Evolutionary conservation across 2,329 filamentous ascomycete genomes (phyloP).

Genomic region (Trichoderma guizhouense): DNA sequence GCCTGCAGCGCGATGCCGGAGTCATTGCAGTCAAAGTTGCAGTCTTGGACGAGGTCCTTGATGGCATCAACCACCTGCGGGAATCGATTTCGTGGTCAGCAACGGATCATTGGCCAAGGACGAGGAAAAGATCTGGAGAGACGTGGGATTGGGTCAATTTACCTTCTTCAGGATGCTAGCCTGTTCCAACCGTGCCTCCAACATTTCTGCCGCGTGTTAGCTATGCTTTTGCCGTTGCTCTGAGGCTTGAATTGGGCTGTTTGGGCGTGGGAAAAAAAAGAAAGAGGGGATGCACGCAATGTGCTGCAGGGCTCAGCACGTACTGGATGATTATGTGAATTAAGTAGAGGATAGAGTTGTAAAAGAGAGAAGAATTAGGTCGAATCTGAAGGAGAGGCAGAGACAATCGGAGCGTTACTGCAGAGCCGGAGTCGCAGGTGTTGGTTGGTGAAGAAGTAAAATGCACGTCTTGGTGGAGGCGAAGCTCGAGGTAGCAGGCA

Average conservation of each 20-base stretch:
- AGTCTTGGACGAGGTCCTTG: slow-evolving; percentile 98
- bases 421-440: neutral
- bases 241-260: neutral
- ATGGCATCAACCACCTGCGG: slow-evolving; percentile 91
- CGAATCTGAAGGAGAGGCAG: neutral
- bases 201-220: slow-evolving; percentile 53
- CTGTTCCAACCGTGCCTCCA: slow-evolving; percentile 97
- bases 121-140: neutral
- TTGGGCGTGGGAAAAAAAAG: neutral
- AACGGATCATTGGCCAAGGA: neutral
- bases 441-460: neutral
- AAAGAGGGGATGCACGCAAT: slow-evolving; percentile 1
- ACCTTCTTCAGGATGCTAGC: slow-evolving; percentile 94
- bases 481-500: slow-evolving; percentile 15
- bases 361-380: neutral
- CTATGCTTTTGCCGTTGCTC: neutral
- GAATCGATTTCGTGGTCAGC: neutral
- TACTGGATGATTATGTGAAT: neutral
- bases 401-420: neutral
- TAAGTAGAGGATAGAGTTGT: neutral
- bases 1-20: slow-evolving; percentile 96
- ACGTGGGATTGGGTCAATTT: slow-evolving; percentile 20
- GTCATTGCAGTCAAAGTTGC: slow-evolving; percentile 99
- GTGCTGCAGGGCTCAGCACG: neutral
- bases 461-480: slow-evolving; percentile 6